Evolutionary conservation across 805 yeast species (phyloP).

Genomic region (Trichomonascus vanleenenianus): DNA sequence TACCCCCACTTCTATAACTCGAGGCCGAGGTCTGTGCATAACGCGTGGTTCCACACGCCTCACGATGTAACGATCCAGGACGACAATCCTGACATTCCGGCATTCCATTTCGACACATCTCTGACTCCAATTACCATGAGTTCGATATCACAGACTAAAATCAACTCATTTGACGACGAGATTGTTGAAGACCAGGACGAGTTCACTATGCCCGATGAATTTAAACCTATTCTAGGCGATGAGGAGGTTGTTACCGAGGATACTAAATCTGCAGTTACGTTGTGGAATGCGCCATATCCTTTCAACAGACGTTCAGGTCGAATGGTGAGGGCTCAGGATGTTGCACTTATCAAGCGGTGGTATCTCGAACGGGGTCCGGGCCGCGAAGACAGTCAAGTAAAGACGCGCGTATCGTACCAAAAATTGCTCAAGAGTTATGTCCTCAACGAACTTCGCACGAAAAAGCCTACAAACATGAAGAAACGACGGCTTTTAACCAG

Average conservation of each 20-base stretch:
- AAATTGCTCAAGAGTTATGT: constrained; percentile 74
- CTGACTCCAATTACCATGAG: constrained; percentile 46
- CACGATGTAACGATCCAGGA: constrained; percentile 40
- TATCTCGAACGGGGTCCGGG: constrained; percentile 55
- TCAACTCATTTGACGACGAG: constrained; percentile 13
- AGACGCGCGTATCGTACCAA: constrained; percentile 82
- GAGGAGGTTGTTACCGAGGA: constrained; percentile 40
- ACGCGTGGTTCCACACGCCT: constrained; percentile 60
- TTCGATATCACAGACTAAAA: constrained; percentile 17
- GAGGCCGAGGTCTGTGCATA: constrained; percentile 54
- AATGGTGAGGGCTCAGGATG: constrained; percentile 82
- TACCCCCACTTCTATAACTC: constrained; percentile 82
- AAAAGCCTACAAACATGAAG: constrained; percentile 35
- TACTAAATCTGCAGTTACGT: constrained; percentile 45
- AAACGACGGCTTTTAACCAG: constrained; percentile 56
- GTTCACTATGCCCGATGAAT: constrained; percentile 33
- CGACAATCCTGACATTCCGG: constrained; percentile 44
- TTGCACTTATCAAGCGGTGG: constrained; percentile 77
- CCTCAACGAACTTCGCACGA: constrained; percentile 56
- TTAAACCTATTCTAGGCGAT: constrained; percentile 31
- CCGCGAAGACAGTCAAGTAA: constrained; percentile 36
- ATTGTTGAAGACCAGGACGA: constrained; percentile 30
- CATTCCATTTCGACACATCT: constrained; percentile 47
- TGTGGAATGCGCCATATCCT: constrained; percentile 83
- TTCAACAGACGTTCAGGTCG: constrained; percentile 68